Conservation (phyloP, 2,329 filamentous ascomycete genomes). For the Huntiella bhutanensis region DNA sequence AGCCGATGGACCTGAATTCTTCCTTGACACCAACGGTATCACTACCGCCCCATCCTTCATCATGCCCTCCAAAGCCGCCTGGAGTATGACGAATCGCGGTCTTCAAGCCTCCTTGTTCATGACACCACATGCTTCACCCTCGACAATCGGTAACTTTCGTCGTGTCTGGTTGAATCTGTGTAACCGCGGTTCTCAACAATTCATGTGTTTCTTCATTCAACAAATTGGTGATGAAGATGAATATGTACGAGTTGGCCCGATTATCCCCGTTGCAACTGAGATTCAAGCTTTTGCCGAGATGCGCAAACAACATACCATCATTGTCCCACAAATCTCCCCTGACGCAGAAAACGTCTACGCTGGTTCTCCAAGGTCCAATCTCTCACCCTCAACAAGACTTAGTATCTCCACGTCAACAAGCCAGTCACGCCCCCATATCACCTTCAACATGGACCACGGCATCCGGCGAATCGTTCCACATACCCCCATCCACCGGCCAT, state of each 20-base stretch:
- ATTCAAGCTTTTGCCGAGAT: conserved; percentile 5
- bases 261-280: conserved; percentile 8
- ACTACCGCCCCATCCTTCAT: conserved; percentile 6
- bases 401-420: background rate
- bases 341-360: background rate
- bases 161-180: conserved; percentile 11
- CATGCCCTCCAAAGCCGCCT: conserved; percentile 8
- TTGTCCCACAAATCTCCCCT: conserved; percentile 6
- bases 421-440: conserved; percentile 4
- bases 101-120: conserved; percentile 8
- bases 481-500: conserved; percentile 7
- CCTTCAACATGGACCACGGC: conserved; percentile 6
- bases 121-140: conserved; percentile 9
- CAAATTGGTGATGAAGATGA: conserved; percentile 10
- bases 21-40: conserved; percentile 4
- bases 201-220: conserved; percentile 11
- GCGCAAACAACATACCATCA: conserved; percentile 9
- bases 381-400: conserved; percentile 1
- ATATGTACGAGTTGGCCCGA: conserved; percentile 8
- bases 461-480: conserved; percentile 6
- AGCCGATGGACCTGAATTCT: conserved; percentile 9
- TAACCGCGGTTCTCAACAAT: conserved; percentile 8
- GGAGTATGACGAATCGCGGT: conserved; percentile 10
- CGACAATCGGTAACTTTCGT: conserved; percentile 9
- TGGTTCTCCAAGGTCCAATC: background rate